Evolutionary conservation across 345 rosid species (phyloP).

Genomic region (Salix arbutifolia): DNA sequence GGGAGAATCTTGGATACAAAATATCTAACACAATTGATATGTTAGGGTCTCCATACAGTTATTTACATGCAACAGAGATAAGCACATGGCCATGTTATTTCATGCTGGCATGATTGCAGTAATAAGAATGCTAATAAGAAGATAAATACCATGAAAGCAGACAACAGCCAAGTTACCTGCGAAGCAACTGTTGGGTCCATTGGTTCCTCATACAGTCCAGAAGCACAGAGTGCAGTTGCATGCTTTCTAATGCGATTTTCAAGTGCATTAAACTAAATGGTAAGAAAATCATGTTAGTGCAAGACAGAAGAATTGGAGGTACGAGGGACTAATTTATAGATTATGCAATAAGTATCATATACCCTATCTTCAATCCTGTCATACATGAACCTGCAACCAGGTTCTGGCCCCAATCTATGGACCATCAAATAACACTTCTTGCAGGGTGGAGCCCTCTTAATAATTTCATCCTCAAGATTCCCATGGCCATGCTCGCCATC

Average conservation of each 20-base stretch:
- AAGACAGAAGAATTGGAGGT: constrained; percentile 8
- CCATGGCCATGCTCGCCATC: constrained; percentile 28
- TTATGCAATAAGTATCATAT: constrained; percentile 15
- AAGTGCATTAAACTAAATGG: constrained; percentile 57
- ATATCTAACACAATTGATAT: background rate
- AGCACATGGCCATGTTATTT: background rate
- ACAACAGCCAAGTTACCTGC: constrained; percentile 45
- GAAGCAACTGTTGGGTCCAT: constrained; percentile 87
- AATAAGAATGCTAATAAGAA: background rate
- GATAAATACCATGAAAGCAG: background rate
- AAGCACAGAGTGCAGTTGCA: constrained; percentile 50
- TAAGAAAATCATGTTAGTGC: constrained; percentile 10
- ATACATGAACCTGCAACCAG: constrained; percentile 84
- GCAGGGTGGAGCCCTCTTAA: constrained; percentile 60
- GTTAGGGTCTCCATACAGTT: background rate
- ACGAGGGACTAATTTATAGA: constrained; percentile 1
- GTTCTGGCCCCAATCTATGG: constrained; percentile 59
- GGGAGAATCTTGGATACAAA: background rate
- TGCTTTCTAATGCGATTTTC: constrained; percentile 61
- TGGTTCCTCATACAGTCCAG: constrained; percentile 68
- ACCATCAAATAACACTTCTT: constrained; percentile 56
- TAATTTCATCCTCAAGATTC: constrained; percentile 59
- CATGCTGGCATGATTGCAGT: background rate
- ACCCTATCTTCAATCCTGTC: constrained; percentile 85
- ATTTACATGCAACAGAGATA: background rate